Percentiles rank a stretch among this genome's conserved stretches.
Conservation (phyloP, 2,329 filamentous ascomycete species). For the Hymenoscyphus fraxineus region DNA sequence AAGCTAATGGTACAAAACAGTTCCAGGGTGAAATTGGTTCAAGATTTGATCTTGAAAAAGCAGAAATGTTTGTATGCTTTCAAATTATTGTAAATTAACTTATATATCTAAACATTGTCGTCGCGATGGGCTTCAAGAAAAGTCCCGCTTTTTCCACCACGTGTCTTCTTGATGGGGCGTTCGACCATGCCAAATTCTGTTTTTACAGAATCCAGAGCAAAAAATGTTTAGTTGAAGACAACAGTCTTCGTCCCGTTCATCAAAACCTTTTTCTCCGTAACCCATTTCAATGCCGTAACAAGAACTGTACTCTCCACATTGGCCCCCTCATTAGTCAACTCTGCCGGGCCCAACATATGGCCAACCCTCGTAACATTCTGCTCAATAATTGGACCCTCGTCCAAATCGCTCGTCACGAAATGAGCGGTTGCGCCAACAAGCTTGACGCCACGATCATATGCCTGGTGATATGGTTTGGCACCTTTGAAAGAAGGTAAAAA, state of each 20-base stretch:
- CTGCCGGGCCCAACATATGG: constrained; percentile 71
- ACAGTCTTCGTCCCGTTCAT: constrained; percentile 78
- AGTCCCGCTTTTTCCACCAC: too few relatives aligned
- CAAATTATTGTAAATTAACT: too few relatives aligned
- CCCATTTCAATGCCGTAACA: constrained; percentile 79
- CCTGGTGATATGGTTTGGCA: constrained; percentile 84
- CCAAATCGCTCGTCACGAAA: constrained; percentile 79
- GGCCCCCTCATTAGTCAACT: constrained; percentile 73
- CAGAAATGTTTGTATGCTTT: too few relatives aligned
- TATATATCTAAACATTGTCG: background rate
- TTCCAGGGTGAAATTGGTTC: too few relatives aligned
- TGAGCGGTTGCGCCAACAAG: constrained; percentile 84
- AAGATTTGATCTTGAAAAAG: too few relatives aligned
- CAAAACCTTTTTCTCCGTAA: constrained; percentile 73
- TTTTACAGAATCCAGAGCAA: background rate
- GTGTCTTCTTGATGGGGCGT: background rate
- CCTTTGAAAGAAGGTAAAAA: constrained; percentile 88
- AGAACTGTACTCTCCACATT: constrained; percentile 82
- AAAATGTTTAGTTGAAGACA: constrained; percentile 51
- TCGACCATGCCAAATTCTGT: background rate
- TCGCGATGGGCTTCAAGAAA: background rate
- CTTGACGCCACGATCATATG: constrained; percentile 81
- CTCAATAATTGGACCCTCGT: constrained; percentile 86
- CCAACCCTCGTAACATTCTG: constrained; percentile 75
- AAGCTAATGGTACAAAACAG: too few relatives aligned